Evolutionary conservation across 768 basidiomycete species (phyloP).

Genomic region (Kwoniella newhampshirensis): DNA sequence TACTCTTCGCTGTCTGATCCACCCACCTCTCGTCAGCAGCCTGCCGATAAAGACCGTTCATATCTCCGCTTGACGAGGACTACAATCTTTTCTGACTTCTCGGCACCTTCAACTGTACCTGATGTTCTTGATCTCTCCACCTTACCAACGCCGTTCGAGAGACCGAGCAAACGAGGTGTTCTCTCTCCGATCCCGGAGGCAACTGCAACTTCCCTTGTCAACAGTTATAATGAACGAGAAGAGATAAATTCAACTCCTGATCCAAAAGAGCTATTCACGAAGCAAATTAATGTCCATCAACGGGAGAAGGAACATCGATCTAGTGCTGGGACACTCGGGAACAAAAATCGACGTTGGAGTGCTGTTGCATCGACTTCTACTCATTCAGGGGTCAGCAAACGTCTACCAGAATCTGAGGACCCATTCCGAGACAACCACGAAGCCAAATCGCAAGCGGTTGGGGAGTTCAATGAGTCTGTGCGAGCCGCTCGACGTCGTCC

Average conservation of each 20-base stretch:
- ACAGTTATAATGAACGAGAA: not conserved
- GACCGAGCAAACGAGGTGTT: conserved; percentile 1
- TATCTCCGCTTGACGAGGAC: conserved; percentile 15
- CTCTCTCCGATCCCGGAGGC: conserved; percentile 18
- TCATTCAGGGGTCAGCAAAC: conserved; percentile 12
- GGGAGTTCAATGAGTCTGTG: not conserved
- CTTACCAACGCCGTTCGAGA: conserved; percentile 13
- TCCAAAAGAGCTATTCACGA: not conserved
- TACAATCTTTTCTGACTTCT: conserved; percentile 18
- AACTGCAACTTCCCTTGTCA: not conserved
- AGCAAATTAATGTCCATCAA: not conserved
- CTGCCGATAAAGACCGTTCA: conserved; percentile 6
- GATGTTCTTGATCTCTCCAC: conserved; percentile 12
- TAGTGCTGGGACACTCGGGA: conserved; percentile 20
- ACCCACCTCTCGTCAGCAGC: not conserved
- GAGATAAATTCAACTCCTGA: not conserved
- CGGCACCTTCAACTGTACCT: conserved; percentile 17
- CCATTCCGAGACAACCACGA: conserved; percentile 2
- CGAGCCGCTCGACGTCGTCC: conserved; percentile 8
- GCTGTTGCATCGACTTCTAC: conserved; percentile 9
- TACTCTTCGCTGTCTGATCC: not conserved
- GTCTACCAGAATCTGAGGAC: conserved; percentile 1
- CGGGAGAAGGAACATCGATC: conserved; percentile 1
- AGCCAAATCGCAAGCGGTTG: not conserved
- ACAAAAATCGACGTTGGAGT: conserved; percentile 10